Conservation (phyloP, 345 rosid genomes). For the Dipteronia sinensis region DNA sequence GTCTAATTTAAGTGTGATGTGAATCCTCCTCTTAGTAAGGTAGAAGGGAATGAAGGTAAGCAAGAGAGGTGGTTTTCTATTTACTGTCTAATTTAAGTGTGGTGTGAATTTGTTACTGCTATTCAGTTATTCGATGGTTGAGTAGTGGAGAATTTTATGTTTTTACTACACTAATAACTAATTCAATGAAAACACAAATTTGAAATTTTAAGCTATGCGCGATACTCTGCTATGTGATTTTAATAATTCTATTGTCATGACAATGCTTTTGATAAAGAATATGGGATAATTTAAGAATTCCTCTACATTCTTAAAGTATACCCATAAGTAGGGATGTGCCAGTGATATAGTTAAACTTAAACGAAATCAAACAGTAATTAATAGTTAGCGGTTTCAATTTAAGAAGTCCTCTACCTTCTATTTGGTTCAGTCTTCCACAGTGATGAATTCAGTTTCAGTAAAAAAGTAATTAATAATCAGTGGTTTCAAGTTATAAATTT, state of each 20-base stretch:
- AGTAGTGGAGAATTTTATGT: not conserved
- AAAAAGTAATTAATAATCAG: not conserved
- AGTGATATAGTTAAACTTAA: not conserved
- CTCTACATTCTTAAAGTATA: not conserved
- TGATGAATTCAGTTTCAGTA: not conserved
- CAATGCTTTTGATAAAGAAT: not conserved
- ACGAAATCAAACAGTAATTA: not conserved
- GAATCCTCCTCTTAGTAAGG: not conserved
- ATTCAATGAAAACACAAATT: not conserved
- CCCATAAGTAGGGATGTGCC: not conserved
- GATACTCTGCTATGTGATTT: no score
- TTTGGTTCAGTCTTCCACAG: not conserved
- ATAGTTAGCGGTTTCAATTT: no score
- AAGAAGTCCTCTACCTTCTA: not conserved
- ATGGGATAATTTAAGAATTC: not conserved
- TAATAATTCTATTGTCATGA: not conserved
- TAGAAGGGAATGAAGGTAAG: not conserved
- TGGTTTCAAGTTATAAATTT: not conserved
- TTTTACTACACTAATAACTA: not conserved
- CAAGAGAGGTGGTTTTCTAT: not conserved
- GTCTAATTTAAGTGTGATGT: no score
- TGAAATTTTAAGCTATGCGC: not conserved
- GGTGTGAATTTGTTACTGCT: not conserved
- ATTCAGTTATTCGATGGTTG: not conserved
- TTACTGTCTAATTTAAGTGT: not conserved